phyloP scores from a whole-genome alignment of 75 land plant genomes.

The Larix kaempferi region DNA sequence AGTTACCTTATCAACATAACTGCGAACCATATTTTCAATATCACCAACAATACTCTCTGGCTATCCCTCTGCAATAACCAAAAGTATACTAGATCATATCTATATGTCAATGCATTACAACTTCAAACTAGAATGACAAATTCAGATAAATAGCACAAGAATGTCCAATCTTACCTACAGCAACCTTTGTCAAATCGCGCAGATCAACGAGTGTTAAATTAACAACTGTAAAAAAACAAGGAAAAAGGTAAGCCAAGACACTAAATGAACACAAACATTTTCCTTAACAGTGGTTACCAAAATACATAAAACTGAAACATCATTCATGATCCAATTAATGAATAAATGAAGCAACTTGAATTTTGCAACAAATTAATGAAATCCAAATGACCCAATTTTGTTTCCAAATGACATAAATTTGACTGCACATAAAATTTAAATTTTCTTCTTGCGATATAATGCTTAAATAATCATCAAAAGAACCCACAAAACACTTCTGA shows the following conservation, averaged over 20 bases:
- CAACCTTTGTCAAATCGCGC: constrained; percentile 94
- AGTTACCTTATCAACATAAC: constrained; percentile 76
- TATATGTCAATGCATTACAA: neutral
- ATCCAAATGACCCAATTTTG: too few relatives aligned
- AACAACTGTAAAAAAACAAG: constrained; percentile 57
- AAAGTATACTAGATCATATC: neutral
- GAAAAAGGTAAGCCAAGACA: neutral
- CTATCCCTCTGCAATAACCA: constrained; percentile 62
- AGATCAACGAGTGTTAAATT: constrained; percentile 92
- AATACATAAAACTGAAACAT: too few relatives aligned
- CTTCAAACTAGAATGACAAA: neutral
- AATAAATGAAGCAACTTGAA: too few relatives aligned
- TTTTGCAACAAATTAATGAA: too few relatives aligned
- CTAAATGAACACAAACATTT: neutral
- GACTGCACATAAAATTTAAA: too few relatives aligned
- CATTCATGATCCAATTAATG: too few relatives aligned
- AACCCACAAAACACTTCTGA: too few relatives aligned
- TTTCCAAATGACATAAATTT: too few relatives aligned
- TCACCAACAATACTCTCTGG: constrained; percentile 75
- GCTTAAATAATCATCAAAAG: too few relatives aligned
- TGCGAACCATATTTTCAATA: constrained; percentile 80
- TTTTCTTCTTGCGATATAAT: too few relatives aligned
- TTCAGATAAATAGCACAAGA: neutral
- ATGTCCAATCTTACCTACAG: constrained; percentile 61
- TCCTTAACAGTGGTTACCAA: too few relatives aligned